Conservation (phyloP, 768 basidiomycete genomes). For the Rhodotorula sphaerocarpa region DNA sequence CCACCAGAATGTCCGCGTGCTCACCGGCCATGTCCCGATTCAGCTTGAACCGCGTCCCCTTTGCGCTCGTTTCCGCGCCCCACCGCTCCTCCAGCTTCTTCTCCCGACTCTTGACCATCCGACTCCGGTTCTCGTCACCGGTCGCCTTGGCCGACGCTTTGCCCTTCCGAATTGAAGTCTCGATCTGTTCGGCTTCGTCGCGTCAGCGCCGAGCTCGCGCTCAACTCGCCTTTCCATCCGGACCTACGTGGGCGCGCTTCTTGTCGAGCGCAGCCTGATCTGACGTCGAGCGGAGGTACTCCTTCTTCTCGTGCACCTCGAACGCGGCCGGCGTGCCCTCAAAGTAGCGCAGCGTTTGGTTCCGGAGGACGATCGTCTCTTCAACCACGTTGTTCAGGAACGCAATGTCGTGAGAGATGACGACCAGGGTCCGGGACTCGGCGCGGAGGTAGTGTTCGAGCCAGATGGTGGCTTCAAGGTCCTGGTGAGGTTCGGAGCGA, state of each 20-base stretch:
- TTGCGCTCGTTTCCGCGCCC: conserved; percentile 46
- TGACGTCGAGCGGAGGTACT: conserved; percentile 45
- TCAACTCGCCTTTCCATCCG: no score
- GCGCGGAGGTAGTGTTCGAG: conserved; percentile 41
- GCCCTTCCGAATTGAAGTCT: conserved; percentile 53
- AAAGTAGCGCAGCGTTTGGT: conserved; percentile 52
- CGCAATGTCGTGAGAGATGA: conserved; percentile 60
- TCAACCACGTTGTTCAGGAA: conserved; percentile 57
- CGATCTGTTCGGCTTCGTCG: no score
- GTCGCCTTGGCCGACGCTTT: conserved; percentile 52
- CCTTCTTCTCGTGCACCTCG: conserved; percentile 47
- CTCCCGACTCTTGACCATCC: conserved; percentile 54
- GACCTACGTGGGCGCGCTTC: conserved; percentile 46
- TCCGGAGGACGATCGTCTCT: conserved; percentile 56
- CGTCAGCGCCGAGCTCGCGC: no score
- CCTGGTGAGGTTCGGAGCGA: conserved; percentile 35
- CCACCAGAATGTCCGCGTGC: background rate
- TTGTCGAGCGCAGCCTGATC: conserved; percentile 47
- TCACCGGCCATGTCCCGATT: conserved; percentile 53
- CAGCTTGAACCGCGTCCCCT: conserved; percentile 53
- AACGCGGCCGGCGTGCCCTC: conserved; percentile 46
- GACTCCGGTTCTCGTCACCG: conserved; percentile 55
- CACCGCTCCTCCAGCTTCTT: conserved; percentile 52
- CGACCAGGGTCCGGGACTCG: conserved; percentile 49
- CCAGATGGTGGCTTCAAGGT: conserved; percentile 37